Evolutionary conservation across 805 yeast genomes (phyloP).

Genomic region (Scheffersomyces spartinae): DNA sequence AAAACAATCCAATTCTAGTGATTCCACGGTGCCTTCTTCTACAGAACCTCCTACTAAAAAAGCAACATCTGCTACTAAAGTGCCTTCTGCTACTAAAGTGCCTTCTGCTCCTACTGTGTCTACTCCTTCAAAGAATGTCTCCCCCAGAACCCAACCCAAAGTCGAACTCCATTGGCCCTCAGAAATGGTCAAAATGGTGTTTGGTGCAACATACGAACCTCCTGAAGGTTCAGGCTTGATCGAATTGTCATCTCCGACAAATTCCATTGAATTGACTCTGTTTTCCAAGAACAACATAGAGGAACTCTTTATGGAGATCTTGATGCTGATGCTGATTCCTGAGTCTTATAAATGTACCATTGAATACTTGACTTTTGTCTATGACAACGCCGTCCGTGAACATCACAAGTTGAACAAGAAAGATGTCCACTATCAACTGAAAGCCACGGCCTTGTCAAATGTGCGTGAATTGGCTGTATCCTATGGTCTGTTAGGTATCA

Average conservation of each 20-base stretch:
- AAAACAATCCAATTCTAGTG: background rate
- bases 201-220: background rate
- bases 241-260: slow-evolving; percentile 3
- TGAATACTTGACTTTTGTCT: no score
- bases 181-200: background rate
- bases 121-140: background rate
- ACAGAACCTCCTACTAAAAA: slow-evolving; percentile 2
- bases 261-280: slow-evolving; percentile 1
- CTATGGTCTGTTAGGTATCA: slow-evolving; percentile 45
- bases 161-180: background rate
- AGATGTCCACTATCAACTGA: no score
- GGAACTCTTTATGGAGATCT: slow-evolving; percentile 39
- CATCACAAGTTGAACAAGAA: no score
- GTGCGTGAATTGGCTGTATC: slow-evolving; percentile 4
- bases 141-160: background rate
- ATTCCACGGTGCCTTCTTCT: background rate
- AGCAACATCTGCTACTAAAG: background rate
- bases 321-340: slow-evolving; percentile 37
- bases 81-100: slow-evolving; percentile 1
- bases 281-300: slow-evolving; percentile 31
- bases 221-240: background rate
- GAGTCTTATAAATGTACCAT: slow-evolving; percentile 36
- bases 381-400: no score
- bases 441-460: slow-evolving; percentile 2
- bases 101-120: slow-evolving; percentile 4